Percentiles rank a stretch among this genome's conserved stretches.
Evolutionary conservation across 148 eudicot species (phyloP).

Genomic region (Mesembryanthemum crystallinum): DNA sequence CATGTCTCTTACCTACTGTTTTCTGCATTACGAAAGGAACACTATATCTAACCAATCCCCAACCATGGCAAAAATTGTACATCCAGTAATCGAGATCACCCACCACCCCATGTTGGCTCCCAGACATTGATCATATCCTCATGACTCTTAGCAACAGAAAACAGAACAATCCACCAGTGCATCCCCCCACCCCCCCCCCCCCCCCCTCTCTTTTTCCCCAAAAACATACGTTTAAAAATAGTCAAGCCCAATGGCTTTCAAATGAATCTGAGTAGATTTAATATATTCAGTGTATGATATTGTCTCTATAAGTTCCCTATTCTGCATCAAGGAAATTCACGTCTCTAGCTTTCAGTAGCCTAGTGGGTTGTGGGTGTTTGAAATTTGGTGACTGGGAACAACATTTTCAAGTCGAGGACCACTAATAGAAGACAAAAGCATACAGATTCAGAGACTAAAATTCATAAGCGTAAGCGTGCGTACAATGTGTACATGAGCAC

Average conservation of each 20-base stretch:
- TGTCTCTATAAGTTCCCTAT: background rate
- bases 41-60: background rate
- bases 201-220: too few relatives aligned
- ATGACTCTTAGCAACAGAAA: background rate
- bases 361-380: background rate
- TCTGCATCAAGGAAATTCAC: background rate
- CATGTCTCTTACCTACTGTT: background rate
- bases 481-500: background rate
- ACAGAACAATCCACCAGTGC: background rate
- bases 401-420: background rate
- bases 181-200: too few relatives aligned
- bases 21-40: background rate
- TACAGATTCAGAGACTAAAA: background rate
- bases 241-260: background rate
- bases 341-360: background rate
- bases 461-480: background rate
- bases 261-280: background rate
- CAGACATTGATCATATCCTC: background rate
- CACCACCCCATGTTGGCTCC: background rate
- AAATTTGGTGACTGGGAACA: background rate
- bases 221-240: background rate
- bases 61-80: background rate
- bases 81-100: background rate
- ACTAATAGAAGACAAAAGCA: background rate
- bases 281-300: background rate